Conservation (phyloP, 2,329 filamentous ascomycete species). For the Stemphylium beticola region DNA sequence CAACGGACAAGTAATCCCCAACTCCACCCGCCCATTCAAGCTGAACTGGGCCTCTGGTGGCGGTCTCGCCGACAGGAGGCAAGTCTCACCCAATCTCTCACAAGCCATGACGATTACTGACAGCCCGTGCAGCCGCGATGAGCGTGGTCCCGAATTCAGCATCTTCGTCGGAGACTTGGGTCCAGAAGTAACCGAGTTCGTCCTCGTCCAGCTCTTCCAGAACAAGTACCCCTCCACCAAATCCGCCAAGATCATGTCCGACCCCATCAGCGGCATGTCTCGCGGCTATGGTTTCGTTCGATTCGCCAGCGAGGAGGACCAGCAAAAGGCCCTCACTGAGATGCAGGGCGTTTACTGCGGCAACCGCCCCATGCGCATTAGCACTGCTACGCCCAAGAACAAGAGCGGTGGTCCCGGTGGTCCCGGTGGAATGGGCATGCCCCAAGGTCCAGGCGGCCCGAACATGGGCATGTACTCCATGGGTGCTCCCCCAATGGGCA, state of each 20-base stretch:
- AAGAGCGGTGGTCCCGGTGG: conserved; percentile 63
- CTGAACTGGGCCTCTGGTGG: conserved; percentile 99
- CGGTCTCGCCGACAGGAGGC: conserved; percentile 92
- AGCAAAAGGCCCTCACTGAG: conserved; percentile 92
- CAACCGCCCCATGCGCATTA: conserved; percentile 98
- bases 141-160: conserved; percentile 92
- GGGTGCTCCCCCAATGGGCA: conserved; percentile 69
- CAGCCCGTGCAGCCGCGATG: conserved; percentile 68
- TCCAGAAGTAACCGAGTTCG: conserved; percentile 98
- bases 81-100: conserved; percentile 40
- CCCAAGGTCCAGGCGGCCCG: conserved; percentile 48
- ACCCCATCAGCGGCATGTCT: conserved; percentile 96
- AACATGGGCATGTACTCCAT: conserved; percentile 71
- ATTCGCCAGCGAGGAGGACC: conserved; percentile 93
- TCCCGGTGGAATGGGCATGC: conserved; percentile 60
- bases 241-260: conserved; percentile 99
- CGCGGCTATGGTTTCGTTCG: conserved; percentile 98
- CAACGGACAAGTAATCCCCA: conserved; percentile 88
- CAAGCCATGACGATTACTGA: conserved; percentile 19
- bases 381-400: conserved; percentile 97
- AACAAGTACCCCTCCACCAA: conserved; percentile 96
- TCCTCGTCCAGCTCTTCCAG: conserved; percentile 96
- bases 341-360: conserved; percentile 99
- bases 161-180: conserved; percentile 99
- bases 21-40: conserved; percentile 95